A percentile compares a stretch with the other conserved stretches of the same genome.
Conservation (phyloP, 2,329 filamentous ascomycete species). For the Helotiales sp. region DNA sequence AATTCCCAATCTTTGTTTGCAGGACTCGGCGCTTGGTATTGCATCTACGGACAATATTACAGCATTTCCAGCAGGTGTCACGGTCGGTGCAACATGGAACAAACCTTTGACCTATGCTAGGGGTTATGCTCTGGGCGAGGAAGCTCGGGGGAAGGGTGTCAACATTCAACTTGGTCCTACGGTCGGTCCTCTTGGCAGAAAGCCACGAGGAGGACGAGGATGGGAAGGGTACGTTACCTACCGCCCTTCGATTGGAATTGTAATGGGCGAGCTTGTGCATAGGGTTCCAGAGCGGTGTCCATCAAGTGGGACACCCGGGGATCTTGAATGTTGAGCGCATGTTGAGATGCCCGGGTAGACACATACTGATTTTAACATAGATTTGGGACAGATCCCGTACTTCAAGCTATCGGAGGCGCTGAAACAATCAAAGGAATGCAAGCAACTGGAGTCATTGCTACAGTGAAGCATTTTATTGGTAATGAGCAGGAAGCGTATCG, state of each 20-base stretch:
- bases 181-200: conserved; percentile 70
- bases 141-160: conserved; percentile 72
- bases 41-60: conserved; percentile 74
- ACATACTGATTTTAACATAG: too few relatives aligned
- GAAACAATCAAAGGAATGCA: conserved; percentile 58
- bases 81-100: conserved; percentile 71
- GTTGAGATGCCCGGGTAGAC: too few relatives aligned
- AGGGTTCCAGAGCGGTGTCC: too few relatives aligned
- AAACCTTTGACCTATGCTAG: conserved; percentile 70
- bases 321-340: too few relatives aligned
- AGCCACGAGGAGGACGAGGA: conserved; percentile 70
- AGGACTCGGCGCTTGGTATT: conserved; percentile 71
- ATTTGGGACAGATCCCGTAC: conserved; percentile 69
- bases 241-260: too few relatives aligned
- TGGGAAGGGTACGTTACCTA: too few relatives aligned
- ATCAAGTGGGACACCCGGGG: too few relatives aligned
- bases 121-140: conserved; percentile 67
- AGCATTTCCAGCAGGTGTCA: conserved; percentile 79
- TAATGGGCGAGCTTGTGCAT: too few relatives aligned
- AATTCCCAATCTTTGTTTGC: conserved; percentile 70
- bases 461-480: conserved; percentile 58
- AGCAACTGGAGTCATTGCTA: conserved; percentile 54
- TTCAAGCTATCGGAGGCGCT: conserved; percentile 54
- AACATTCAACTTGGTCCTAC: conserved; percentile 45
- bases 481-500: conserved; percentile 41